Percentiles rank a stretch among this genome's conserved stretches.
These are phyloP conservation scores for Cicer yamashitae DNA, from an alignment of 306 rosid genomes.

Conservation along the genomic window DNA sequence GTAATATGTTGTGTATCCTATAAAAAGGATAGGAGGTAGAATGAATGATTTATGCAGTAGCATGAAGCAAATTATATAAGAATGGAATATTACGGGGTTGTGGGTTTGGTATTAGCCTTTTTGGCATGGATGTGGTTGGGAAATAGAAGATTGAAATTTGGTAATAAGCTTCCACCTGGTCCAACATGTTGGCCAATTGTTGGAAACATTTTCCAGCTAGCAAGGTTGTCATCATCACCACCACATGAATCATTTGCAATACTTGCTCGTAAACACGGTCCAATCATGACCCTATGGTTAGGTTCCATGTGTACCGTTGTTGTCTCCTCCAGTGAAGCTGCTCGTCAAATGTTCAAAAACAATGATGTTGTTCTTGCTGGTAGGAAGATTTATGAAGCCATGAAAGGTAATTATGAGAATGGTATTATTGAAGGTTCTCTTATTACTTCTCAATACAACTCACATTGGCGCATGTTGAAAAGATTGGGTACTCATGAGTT, in stretches of 20 bases:
- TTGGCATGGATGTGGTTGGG: conserved; percentile 46
- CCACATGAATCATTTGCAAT: conserved; percentile 70
- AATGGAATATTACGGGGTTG: conserved; percentile 48
- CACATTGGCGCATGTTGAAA: conserved; percentile 82
- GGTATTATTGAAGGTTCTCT: conserved; percentile 67
- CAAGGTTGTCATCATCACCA: conserved; percentile 60
- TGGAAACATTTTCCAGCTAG: conserved; percentile 73
- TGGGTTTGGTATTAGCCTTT: conserved; percentile 36
- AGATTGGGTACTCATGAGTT: conserved; percentile 66
- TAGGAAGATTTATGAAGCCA: conserved; percentile 78
- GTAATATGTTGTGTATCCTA: no score
- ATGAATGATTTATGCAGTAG: no score
- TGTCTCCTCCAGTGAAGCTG: conserved; percentile 62
- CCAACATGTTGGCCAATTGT: conserved; percentile 78
- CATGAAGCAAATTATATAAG: not conserved
- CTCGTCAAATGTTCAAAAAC: conserved; percentile 70
- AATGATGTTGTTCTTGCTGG: conserved; percentile 72
- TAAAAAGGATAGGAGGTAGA: no score
- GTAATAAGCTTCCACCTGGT: conserved; percentile 74
- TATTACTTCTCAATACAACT: conserved; percentile 69
- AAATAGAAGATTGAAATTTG: conserved; percentile 11
- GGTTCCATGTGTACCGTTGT: conserved; percentile 90
- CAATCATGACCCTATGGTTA: conserved; percentile 80
- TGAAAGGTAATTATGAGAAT: conserved; percentile 63
- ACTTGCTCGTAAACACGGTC: conserved; percentile 67